Conservation (phyloP, 352 stramenopile genomes). For the Globisporangium paddicum region DNA sequence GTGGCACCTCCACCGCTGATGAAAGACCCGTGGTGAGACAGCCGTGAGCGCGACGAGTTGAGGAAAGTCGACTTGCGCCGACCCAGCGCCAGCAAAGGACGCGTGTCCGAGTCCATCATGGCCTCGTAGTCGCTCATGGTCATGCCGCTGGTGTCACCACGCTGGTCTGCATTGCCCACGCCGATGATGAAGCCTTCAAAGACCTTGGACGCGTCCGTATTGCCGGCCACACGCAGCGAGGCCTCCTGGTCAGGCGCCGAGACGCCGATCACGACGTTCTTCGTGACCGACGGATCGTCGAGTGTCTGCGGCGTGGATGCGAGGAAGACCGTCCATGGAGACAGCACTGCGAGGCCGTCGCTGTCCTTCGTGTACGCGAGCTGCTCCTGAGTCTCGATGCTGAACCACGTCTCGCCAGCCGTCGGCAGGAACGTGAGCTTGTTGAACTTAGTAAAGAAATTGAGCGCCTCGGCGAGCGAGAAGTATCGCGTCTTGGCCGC, state of each 20-base stretch:
- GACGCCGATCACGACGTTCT: constrained; percentile 75
- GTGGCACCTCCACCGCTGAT: constrained; percentile 29
- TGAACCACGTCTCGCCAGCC: constrained; percentile 74
- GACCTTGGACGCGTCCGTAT: constrained; percentile 38
- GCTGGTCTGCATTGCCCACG: constrained; percentile 48
- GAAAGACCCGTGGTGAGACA: constrained; percentile 33
- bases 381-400: constrained; percentile 80
- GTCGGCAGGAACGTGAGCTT: constrained; percentile 62
- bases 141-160: constrained; percentile 17
- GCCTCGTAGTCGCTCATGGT: constrained; percentile 22
- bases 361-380: constrained; percentile 73
- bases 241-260: constrained; percentile 54
- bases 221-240: constrained; percentile 59
- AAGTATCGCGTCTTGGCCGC: constrained; percentile 65
- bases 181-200: constrained; percentile 75
- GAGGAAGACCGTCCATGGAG: constrained; percentile 76
- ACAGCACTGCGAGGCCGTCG: constrained; percentile 56
- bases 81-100: constrained; percentile 38
- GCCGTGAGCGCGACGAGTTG: constrained; percentile 38
- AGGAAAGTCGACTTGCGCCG: constrained; percentile 35
- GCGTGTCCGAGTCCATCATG: constrained; percentile 20
- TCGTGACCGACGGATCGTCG: constrained; percentile 43
- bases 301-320: constrained; percentile 41
- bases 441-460: constrained; percentile 63
- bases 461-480: constrained; percentile 66